phyloP scores from a whole-genome alignment of 2,329 filamentous ascomycete species.

The Diplocarpon rosae region DNA sequence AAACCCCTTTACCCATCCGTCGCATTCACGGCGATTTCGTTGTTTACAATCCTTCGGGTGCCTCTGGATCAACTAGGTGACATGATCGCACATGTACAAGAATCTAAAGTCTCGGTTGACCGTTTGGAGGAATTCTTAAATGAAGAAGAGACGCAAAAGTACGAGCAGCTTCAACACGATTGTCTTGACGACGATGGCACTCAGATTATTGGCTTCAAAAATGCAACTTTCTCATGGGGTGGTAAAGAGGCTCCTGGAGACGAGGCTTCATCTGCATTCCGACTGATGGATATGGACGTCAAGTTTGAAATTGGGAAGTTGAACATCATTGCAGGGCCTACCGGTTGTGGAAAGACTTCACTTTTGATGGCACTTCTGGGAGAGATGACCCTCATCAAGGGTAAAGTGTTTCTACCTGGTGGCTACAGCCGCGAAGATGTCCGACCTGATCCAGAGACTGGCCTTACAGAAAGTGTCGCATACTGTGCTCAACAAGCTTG shows the following conservation, averaged over 20 bases:
- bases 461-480: slow-evolving; percentile 80
- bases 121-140: slow-evolving; percentile 89
- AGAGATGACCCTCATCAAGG: slow-evolving; percentile 82
- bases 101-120: slow-evolving; percentile 92
- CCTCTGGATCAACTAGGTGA: slow-evolving; percentile 93
- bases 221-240: slow-evolving; percentile 85
- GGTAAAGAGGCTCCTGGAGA: slow-evolving; percentile 52
- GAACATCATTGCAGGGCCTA: slow-evolving; percentile 87
- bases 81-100: slow-evolving; percentile 97
- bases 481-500: slow-evolving; percentile 96
- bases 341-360: slow-evolving; percentile 91
- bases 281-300: slow-evolving; percentile 71
- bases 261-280: slow-evolving; percentile 59
- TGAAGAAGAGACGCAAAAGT: slow-evolving; percentile 95
- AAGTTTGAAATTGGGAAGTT: slow-evolving; percentile 77
- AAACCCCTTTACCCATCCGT: slow-evolving; percentile 85
- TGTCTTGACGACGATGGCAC: slow-evolving; percentile 58
- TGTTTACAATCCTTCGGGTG: slow-evolving; percentile 88
- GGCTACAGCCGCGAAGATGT: slow-evolving; percentile 79
- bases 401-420: slow-evolving; percentile 66
- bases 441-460: slow-evolving; percentile 68
- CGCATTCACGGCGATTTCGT: slow-evolving; percentile 89
- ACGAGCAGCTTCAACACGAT: slow-evolving; percentile 65
- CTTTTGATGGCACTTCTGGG: slow-evolving; percentile 90
- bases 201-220: slow-evolving; percentile 70